phyloP scores from a whole-genome alignment of 169 alveolate species.

The Plasmodium fragile region DNA sequence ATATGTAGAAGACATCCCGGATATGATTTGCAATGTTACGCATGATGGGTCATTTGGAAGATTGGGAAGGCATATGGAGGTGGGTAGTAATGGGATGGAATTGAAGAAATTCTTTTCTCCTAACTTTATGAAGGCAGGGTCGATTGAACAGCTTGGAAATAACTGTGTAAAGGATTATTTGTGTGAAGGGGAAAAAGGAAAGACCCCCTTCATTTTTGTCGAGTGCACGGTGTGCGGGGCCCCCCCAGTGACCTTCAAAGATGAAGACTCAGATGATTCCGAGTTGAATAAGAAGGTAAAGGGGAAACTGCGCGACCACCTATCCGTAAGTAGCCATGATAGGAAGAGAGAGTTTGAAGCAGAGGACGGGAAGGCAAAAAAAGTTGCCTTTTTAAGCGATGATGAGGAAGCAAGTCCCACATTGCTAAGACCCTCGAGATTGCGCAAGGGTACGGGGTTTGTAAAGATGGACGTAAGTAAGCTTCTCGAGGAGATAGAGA shows the following conservation, averaged over 20 bases:
- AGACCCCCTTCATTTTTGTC: neutral
- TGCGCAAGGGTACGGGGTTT: conserved; percentile 52
- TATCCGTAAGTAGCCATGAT: neutral
- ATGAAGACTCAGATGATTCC: conserved; percentile 15
- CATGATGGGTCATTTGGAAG: neutral
- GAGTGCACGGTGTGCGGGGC: conserved; percentile 39
- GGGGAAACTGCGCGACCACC: neutral
- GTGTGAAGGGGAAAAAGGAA: neutral
- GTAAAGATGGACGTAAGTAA: conserved; percentile 56
- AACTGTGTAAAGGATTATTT: conserved; percentile 11
- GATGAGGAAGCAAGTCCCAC: conserved; percentile 3
- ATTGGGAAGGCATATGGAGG: too few relatives aligned
- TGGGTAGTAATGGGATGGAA: neutral
- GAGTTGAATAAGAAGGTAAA: conserved; percentile 1
- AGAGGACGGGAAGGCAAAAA: neutral
- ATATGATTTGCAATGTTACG: neutral
- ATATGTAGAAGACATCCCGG: neutral
- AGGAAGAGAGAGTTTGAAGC: neutral
- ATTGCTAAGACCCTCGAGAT: conserved; percentile 1
- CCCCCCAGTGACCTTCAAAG: conserved; percentile 55
- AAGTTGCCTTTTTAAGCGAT: conserved; percentile 5
- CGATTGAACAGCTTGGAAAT: neutral
- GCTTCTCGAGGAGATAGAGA: conserved; percentile 35
- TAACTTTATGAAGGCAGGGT: neutral
- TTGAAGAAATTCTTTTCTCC: neutral